Conservation (phyloP, 768 basidiomycete genomes). For the Rickenella mellea region DNA sequence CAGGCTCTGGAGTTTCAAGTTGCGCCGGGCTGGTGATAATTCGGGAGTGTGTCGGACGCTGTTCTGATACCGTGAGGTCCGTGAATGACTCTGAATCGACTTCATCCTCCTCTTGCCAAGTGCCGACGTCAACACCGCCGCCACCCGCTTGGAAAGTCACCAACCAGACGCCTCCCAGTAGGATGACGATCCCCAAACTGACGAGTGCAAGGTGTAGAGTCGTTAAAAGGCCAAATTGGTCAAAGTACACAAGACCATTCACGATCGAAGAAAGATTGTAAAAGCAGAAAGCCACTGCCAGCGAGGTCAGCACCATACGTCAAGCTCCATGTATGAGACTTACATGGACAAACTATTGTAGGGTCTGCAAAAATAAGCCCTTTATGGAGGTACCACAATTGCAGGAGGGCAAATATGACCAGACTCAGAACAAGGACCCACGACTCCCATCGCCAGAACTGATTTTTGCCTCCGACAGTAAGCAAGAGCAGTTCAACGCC, state of each 20-base stretch:
- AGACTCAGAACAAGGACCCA: conserved; percentile 75
- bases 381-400: conserved; percentile 80
- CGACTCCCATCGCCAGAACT: conserved; percentile 76
- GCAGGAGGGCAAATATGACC: conserved; percentile 64
- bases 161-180: conserved; percentile 85
- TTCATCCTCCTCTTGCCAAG: conserved; percentile 35
- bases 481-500: conserved; percentile 82
- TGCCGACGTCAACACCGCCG: conserved; percentile 33
- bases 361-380: conserved; percentile 75
- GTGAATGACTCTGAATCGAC: conserved; percentile 7
- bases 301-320: conserved; percentile 8
- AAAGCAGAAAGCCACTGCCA: conserved; percentile 80
- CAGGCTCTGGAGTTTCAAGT: conserved; percentile 4
- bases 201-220: conserved; percentile 68
- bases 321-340: conserved; percentile 20
- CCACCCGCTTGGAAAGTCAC: conserved; percentile 68
- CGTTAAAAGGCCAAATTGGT: conserved; percentile 70
- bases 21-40: conserved; percentile 2
- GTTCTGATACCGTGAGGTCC: background rate
- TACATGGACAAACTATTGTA: conserved; percentile 77
- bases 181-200: conserved; percentile 60
- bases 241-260: conserved; percentile 83
- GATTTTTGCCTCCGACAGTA: conserved; percentile 65
- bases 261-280: conserved; percentile 91
- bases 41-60: conserved; percentile 14